These are phyloP conservation scores for Penicillium sp. DNA, from an alignment of 2,329 filamentous ascomycete species.

Conservation along the genomic window DNA sequence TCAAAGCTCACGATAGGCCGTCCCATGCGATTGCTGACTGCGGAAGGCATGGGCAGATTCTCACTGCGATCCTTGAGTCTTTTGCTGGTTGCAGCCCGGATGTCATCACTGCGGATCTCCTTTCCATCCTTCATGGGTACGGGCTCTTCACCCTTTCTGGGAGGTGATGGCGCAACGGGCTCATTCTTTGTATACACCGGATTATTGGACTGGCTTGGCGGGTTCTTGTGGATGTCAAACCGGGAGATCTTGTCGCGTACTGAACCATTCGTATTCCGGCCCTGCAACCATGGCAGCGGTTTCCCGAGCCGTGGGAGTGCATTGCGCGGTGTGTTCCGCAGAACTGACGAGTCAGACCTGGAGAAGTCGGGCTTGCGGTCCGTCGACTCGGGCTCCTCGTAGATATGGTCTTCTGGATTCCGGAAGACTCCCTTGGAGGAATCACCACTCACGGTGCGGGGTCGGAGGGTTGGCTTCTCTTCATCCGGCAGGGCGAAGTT, in stretches of 20 bases:
- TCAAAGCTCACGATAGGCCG: conserved; percentile 98
- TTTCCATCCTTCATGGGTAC: conserved; percentile 73
- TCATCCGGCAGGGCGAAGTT: conserved; percentile 45
- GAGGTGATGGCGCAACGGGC: conserved; percentile 39
- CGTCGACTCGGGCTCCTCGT: conserved; percentile 70
- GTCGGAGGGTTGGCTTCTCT: conserved; percentile 26
- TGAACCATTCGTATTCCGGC: conserved; percentile 46
- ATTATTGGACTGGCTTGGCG: conserved; percentile 80
- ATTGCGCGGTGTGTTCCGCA: conserved; percentile 66
- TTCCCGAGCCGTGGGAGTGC: conserved; percentile 56
- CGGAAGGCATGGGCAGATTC: conserved; percentile 83
- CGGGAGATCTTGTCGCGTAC: conserved; percentile 52
- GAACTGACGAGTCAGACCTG: conserved; percentile 48
- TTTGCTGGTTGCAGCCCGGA: conserved; percentile 88
- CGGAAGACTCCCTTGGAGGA: conserved; percentile 58
- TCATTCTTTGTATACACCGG: conserved; percentile 75
- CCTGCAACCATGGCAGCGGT: conserved; percentile 44
- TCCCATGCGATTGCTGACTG: conserved; percentile 86
- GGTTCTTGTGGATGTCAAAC: conserved; percentile 81
- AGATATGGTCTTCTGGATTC: conserved; percentile 68
- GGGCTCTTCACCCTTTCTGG: conserved; percentile 38
- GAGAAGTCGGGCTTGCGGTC: conserved; percentile 33
- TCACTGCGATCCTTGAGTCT: conserved; percentile 81
- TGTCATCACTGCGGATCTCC: conserved; percentile 84
- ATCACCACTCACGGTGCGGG: conserved; percentile 42